A percentile compares a stretch with the other conserved stretches of the same genome.
Conservation (phyloP, 495 filamentous ascomycete species). For the Neurospora terricola region DNA sequence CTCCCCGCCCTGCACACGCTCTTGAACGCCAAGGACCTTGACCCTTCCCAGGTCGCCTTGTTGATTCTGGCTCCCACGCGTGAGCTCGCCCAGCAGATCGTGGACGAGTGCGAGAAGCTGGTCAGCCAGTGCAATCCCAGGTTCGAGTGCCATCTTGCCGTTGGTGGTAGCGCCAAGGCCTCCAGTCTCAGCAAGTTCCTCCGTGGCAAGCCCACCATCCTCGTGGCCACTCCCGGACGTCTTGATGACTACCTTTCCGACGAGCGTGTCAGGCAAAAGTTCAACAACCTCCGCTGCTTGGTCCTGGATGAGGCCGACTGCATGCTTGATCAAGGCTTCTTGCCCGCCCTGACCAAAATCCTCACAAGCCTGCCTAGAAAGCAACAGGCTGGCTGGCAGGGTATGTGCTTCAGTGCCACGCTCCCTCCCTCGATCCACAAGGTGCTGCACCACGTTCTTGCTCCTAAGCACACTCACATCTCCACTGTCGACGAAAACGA, state of each 20-base stretch:
- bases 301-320: constrained; percentile 92
- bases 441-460: constrained; percentile 91
- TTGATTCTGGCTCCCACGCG: constrained; percentile 84
- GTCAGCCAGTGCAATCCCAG: constrained; percentile 52
- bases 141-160: constrained; percentile 89
- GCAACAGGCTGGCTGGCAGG: constrained; percentile 48
- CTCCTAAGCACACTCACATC: constrained; percentile 89
- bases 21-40: constrained; percentile 37
- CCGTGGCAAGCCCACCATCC: constrained; percentile 61
- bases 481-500: constrained; percentile 89
- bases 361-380: constrained; percentile 58
- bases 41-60: constrained; percentile 38
- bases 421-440: constrained; percentile 85
- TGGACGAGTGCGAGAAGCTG: constrained; percentile 64
- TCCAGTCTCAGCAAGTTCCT: constrained; percentile 61
- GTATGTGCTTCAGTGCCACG: constrained; percentile 90
- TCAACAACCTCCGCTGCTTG: constrained; percentile 55
- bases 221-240: constrained; percentile 86
- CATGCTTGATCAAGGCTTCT: constrained; percentile 93
- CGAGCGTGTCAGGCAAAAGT: constrained; percentile 65
- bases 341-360: constrained; percentile 79
- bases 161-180: constrained; percentile 92
- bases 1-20: constrained; percentile 59
- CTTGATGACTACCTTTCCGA: constrained; percentile 82
- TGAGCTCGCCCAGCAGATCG: constrained; percentile 85